A percentile compares a stretch with the other conserved stretches of the same genome.
Evolutionary conservation across 352 stramenopile species (phyloP).

Genomic region (Elongisporangium undulatum): DNA sequence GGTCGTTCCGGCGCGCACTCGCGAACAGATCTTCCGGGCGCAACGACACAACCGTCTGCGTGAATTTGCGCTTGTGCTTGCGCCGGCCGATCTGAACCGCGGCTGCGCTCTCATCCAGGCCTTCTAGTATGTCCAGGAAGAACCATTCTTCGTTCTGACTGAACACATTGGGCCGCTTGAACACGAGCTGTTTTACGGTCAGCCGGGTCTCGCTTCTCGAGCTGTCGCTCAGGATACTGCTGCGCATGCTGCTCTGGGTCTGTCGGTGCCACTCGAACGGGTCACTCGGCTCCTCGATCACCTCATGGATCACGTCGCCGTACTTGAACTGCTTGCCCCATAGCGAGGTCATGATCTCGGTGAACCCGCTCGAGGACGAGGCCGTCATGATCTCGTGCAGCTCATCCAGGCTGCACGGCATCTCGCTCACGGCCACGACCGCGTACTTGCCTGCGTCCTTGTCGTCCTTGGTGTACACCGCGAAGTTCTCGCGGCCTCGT

Average conservation of each 20-base stretch:
- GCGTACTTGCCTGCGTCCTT: not conserved
- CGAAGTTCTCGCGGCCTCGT: conserved; percentile 34
- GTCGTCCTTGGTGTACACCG: conserved; percentile 9
- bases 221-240: not conserved
- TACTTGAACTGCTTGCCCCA: not conserved
- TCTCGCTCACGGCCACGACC: conserved; percentile 5
- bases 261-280: not conserved
- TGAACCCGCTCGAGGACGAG: not conserved
- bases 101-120: not conserved
- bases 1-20: not conserved
- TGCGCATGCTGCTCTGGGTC: not conserved
- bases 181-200: conserved; percentile 28
- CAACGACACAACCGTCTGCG: conserved; percentile 18
- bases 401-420: not conserved
- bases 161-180: conserved; percentile 21
- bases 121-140: conserved; percentile 13
- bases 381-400: not conserved
- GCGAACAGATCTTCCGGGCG: conserved; percentile 6
- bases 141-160: conserved; percentile 24
- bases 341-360: not conserved
- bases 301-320: not conserved
- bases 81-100: not conserved
- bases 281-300: not conserved
- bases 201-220: conserved; percentile 2
- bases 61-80: conserved; percentile 10